Base-by-base conservation (phyloP, 2,329 filamentous ascomycete genomes). In the Aureobasidium pullulans region DNA sequence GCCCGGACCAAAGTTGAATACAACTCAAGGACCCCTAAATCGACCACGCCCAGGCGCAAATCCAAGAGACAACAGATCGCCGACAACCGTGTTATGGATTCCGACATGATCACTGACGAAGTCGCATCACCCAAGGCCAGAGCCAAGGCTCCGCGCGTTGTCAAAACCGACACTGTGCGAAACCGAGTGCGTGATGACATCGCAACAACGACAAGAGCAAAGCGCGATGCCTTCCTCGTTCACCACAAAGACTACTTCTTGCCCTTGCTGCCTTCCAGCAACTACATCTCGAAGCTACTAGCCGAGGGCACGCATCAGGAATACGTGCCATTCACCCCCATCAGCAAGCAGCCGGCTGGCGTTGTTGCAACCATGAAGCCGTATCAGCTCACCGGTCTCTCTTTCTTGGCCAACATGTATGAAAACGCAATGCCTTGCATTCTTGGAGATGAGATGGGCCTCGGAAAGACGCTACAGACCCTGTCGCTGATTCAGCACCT, bases 301-400 rank as follows among this genome's bases (percentile, higher is more conserved):
- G 44, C 58, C 11, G 19, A 31, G 0, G 59, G 64, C 10, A 63
- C 64, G 15, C 58, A 57, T 28, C n/a, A 34, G 31, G 3, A 53
- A 64, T n/a, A 53, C 60, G 43, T 29, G 64, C 67, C 75, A 7
- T 79, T 80, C 57, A 60, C 72, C 49, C 67, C 73, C 7, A 64
- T 80, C 4, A 61, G 66, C 4, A 63, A 71, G 46, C 79, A 81
- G 62, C 79, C 62, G 32, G 59, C 61, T 48, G 75, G 72, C 2
- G 74, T 84, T 11, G 77, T 66, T 1, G 81, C 81, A 0, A 73
- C 65, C 0, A 77, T 81, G 69, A 81, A 81, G 64, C 73, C 77
- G 3, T 80, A 81, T 48, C 79, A 81, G 61, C 65, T 81, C 0
- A 73, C 76, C 3, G 79, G 79, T 1, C 68, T 81, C 0, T 78